Base-by-base conservation (phyloP, 2,329 filamentous ascomycete species). In the Colletotrichum orchidophilum region DNA sequence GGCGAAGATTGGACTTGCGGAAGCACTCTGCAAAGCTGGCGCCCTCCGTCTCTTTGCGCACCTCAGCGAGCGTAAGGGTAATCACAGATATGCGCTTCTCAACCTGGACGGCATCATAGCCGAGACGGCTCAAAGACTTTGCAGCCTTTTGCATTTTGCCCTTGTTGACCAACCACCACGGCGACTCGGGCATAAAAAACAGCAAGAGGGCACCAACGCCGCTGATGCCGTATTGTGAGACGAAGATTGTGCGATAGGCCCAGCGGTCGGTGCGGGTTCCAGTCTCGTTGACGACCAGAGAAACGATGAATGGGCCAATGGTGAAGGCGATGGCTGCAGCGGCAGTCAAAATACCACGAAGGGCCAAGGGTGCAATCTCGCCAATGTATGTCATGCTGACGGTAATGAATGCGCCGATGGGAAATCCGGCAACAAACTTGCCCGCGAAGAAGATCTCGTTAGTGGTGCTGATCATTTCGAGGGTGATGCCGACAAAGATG, bases 351-450 rank as follows among this genome's bases (percentile, higher is more conserved):
- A 78, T 73, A 49, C 77, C 77, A 33, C 76, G 74, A 18, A 79
- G 76, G 9, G 76, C 76, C 13, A 78, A 62, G 3, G 79, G 80
- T 0, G 75, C 73, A 35, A 80, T 62, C 75, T 80, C 78, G 63
- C 78, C 77, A 50, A 80, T 76, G 67, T 80, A 79, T 3, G 77
- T 76, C 26, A 78, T 76, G 9, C 75, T 75, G 31, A 78, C 75
- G 0, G 77, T 75, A 7, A 72, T 74, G 26, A 78, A 73, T 13
- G 75, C 74, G 31, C 78, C 78, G 31, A 77, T 76, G 1, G 81
- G 79, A 66, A 84, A 83, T 1, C 82, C 83, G 58, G 83, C 83
- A 46, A 84, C 66, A 66, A 83, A 82, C 73, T 84, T 84, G 15
- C 82, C 82, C 33, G 78, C 78, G 65, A 83, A 84, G 76, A 83